phyloP scores from a whole-genome alignment of 257 asterid genomes.

The Lithospermum erythrorhizon region DNA sequence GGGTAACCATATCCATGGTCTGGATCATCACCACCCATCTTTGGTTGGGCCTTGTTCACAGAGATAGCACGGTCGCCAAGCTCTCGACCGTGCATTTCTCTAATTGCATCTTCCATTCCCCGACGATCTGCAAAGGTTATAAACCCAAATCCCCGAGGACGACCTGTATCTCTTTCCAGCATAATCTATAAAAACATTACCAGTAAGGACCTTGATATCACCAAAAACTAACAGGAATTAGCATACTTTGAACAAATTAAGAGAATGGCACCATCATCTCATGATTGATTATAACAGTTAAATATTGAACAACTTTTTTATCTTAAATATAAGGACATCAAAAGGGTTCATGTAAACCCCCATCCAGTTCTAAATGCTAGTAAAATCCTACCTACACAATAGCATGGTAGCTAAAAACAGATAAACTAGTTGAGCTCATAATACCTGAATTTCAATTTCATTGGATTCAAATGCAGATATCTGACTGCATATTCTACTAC shows the following conservation, averaged over 20 bases:
- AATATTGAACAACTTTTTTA: too few relatives aligned
- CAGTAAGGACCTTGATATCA: neutral
- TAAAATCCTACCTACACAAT: neutral
- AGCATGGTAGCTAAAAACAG: neutral
- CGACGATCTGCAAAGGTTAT: constrained; percentile 85
- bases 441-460: neutral
- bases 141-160: constrained; percentile 99
- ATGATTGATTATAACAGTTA: neutral
- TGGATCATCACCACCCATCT: constrained; percentile 61
- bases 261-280: neutral
- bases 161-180: constrained; percentile 95
- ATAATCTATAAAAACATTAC: constrained; percentile 36
- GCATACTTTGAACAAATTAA: neutral
- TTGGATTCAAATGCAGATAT: neutral
- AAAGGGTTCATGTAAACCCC: neutral
- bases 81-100: constrained; percentile 92
- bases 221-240: neutral
- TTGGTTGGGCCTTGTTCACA: constrained; percentile 93
- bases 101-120: constrained; percentile 89
- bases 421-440: neutral
- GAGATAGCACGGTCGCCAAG: constrained; percentile 80
- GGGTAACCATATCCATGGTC: constrained; percentile 61
- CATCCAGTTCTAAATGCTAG: neutral
- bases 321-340: neutral
- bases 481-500: neutral